Conservation (phyloP, 768 basidiomycete species). For the Saitozyma podzolica region DNA sequence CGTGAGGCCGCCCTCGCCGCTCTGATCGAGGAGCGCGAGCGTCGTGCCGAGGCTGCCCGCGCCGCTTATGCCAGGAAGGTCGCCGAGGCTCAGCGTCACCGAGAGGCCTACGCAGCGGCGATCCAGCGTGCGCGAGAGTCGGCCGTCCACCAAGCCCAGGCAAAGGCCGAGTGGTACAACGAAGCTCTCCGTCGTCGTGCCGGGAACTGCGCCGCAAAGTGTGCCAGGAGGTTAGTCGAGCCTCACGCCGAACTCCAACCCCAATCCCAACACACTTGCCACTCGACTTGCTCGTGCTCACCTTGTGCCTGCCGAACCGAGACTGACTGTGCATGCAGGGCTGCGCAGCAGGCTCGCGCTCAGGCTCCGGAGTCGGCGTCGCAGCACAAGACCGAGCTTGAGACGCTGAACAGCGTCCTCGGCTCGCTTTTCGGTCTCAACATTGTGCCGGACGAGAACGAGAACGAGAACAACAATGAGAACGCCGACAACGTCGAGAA, state of each 20-base stretch:
- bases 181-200: no score
- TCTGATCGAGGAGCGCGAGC: not conserved
- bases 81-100: not conserved
- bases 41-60: not conserved
- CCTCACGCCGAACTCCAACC: not conserved
- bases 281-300: no score
- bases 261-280: no score
- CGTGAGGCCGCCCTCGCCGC: constrained; percentile 2
- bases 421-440: constrained; percentile 33
- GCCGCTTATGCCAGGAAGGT: not conserved
- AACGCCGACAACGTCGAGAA: constrained; percentile 9
- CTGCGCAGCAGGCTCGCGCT: constrained; percentile 6
- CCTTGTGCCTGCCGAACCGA: no score
- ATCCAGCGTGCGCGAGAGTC: not conserved
- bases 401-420: constrained; percentile 29
- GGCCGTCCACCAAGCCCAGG: not conserved
- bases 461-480: constrained; percentile 1
- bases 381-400: constrained; percentile 14
- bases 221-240: no score
- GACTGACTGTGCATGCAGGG: not conserved
- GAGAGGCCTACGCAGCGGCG: not conserved
- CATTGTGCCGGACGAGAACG: constrained; percentile 18
- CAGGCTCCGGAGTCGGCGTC: constrained; percentile 8
- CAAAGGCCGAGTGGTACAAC: no score
- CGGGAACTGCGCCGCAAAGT: no score